Percentiles rank a stretch among this genome's conserved stretches.
These are phyloP conservation scores for Ceratocystiopsis sp. DNA, from an alignment of 2,329 filamentous ascomycete species.

Conservation along the genomic window DNA sequence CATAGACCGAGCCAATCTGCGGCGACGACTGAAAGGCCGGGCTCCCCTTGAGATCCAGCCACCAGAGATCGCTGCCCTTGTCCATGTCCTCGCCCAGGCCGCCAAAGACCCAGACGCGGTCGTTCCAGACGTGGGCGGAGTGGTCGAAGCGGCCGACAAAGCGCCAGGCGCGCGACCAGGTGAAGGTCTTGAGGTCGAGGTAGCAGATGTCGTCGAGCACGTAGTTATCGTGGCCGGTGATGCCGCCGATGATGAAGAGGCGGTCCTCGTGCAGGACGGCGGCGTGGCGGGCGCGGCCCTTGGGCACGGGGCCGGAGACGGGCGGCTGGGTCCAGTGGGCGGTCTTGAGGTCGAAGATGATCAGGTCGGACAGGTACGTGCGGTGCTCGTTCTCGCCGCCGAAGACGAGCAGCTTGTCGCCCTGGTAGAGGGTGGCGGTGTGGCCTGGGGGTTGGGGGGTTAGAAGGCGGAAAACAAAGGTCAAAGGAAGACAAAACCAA, in stretches of 20 bases:
- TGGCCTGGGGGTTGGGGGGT: too few species aligned
- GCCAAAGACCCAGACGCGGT: conserved; percentile 90
- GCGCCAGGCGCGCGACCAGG: conserved; percentile 90
- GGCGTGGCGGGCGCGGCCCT: conserved; percentile 82
- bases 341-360: conserved; percentile 87
- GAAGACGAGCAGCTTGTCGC: conserved; percentile 90
- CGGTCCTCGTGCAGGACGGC: conserved; percentile 93
- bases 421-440: conserved; percentile 84
- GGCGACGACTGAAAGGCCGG: conserved; percentile 64
- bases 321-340: conserved; percentile 91
- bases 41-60: conserved; percentile 84
- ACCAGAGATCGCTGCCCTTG: conserved; percentile 90
- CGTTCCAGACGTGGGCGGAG: conserved; percentile 79
- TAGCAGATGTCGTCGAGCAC: conserved; percentile 95
- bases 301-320: conserved; percentile 67
- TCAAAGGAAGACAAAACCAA: too few species aligned
- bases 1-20: conserved; percentile 25
- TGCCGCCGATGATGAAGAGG: conserved; percentile 87
- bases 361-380: conserved; percentile 86
- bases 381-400: conserved; percentile 96
- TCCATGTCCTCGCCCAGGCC: conserved; percentile 94
- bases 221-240: conserved; percentile 80
- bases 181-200: conserved; percentile 90
- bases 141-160: conserved; percentile 94
- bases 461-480: too few species aligned